Evolutionary conservation across 257 asterid genomes (phyloP).

Genomic region (Rehmannia glutinosa): DNA sequence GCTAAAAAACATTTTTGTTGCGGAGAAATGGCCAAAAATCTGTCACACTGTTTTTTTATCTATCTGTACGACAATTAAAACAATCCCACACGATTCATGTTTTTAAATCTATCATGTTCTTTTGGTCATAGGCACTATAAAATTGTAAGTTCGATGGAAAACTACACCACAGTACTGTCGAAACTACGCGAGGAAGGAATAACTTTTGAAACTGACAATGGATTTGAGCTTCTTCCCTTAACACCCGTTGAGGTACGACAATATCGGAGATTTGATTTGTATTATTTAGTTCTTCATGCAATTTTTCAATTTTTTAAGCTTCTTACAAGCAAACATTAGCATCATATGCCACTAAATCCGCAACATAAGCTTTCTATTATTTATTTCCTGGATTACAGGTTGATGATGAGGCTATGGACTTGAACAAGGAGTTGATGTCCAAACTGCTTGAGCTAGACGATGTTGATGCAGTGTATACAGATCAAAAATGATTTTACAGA

Average conservation of each 20-base stretch:
- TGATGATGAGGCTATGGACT: conserved; percentile 92
- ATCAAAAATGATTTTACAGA: conserved; percentile 45
- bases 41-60: background rate
- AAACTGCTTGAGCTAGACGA: conserved; percentile 91
- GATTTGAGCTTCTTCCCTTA: conserved; percentile 77
- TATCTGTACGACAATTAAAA: background rate
- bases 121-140: conserved; percentile 47
- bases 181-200: conserved; percentile 78
- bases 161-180: conserved; percentile 54
- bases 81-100: background rate
- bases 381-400: conserved; percentile 57
- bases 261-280: background rate
- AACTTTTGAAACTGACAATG: conserved; percentile 69
- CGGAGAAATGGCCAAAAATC: too few relatives aligned
- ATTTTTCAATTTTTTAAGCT: too few relatives aligned
- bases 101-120: background rate
- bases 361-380: background rate
- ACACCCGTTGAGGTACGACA: conserved; percentile 60
- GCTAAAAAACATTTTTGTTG: too few relatives aligned
- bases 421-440: conserved; percentile 73
- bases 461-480: conserved; percentile 87
- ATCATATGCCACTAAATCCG: background rate
- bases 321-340: background rate
- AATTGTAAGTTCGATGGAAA: conserved; percentile 65
- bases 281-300: too few relatives aligned